phyloP scores from a whole-genome alignment of 2,329 filamentous ascomycete species.

The Leptographium radiaticola region DNA sequence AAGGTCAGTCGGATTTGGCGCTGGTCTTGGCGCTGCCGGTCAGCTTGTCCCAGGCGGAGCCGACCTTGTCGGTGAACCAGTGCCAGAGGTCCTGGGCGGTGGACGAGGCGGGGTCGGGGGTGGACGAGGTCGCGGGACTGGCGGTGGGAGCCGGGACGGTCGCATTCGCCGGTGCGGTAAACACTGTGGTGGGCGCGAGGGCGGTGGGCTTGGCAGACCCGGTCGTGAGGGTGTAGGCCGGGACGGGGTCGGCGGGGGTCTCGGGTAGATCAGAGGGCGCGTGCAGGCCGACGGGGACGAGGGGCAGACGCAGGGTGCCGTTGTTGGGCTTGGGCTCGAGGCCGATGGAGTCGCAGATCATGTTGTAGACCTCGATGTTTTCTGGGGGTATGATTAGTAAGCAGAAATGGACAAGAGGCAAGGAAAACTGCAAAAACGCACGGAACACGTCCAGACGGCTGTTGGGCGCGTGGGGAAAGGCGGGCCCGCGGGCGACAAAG shows the following conservation, averaged over 20 bases:
- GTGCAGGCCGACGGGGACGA: constrained; percentile 51
- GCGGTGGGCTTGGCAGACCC: no score
- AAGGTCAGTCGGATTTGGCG: neutral
- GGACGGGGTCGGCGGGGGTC: constrained; percentile 38
- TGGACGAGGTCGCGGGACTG: neutral
- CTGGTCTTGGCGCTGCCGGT: constrained; percentile 8
- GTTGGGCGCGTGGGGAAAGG: constrained; percentile 76
- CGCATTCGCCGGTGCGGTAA: no score
- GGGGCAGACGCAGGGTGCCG: constrained; percentile 64
- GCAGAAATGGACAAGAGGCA: neutral
- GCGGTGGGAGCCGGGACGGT: neutral
- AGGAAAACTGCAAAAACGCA: no score
- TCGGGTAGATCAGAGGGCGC: neutral
- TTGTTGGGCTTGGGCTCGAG: constrained; percentile 69
- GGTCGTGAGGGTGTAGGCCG: constrained; percentile 13
- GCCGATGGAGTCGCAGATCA: constrained; percentile 77
- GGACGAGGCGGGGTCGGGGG: constrained; percentile 1
- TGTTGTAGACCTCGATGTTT: constrained; percentile 91
- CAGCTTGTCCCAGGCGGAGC: constrained; percentile 32
- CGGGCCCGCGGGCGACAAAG: constrained; percentile 82
- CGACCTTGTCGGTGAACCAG: constrained; percentile 37
- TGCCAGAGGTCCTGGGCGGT: constrained; percentile 28
- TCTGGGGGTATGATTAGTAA: constrained; percentile 35
- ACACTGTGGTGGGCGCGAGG: no score
- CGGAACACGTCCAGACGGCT: constrained; percentile 71